Evolutionary conservation across 2,329 filamentous ascomycete species (phyloP).

Genomic region (Exophiala aquamarina): DNA sequence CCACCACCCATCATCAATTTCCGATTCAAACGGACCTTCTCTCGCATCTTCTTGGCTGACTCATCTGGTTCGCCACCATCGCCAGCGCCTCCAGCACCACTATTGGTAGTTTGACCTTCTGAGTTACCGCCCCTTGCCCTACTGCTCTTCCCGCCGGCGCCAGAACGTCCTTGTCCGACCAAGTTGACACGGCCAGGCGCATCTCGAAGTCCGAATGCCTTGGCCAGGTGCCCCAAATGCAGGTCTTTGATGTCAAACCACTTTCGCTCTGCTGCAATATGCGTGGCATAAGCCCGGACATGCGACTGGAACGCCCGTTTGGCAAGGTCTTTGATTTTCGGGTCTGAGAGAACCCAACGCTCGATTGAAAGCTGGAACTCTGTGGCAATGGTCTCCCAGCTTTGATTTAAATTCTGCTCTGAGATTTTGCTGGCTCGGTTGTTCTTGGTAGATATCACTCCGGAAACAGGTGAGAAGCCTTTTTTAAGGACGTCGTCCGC

Average conservation of each 20-base stretch:
- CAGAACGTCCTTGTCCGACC: constrained; percentile 46
- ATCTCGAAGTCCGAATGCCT: constrained; percentile 88
- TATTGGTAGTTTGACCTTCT: constrained; percentile 35
- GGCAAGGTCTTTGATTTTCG: constrained; percentile 74
- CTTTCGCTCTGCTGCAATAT: constrained; percentile 77
- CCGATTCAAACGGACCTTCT: constrained; percentile 51
- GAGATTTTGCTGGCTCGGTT: constrained; percentile 21
- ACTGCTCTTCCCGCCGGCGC: constrained; percentile 37
- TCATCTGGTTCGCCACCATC: constrained; percentile 36
- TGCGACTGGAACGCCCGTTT: constrained; percentile 87
- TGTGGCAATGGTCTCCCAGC: constrained; percentile 66
- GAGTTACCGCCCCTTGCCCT: constrained; percentile 29
- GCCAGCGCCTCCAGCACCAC: constrained; percentile 26
- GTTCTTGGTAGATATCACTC: constrained; percentile 26
- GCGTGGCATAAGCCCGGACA: constrained; percentile 91
- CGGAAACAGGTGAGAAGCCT: constrained; percentile 55
- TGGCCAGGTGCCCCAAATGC: constrained; percentile 89
- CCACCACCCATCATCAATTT: constrained; percentile 47
- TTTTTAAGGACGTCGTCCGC: constrained; percentile 68
- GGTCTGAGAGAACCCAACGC: constrained; percentile 63
- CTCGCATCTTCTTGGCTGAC: constrained; percentile 54
- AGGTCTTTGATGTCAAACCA: constrained; percentile 91
- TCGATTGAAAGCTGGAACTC: constrained; percentile 67
- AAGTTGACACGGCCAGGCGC: constrained; percentile 75
- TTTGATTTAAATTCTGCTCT: constrained; percentile 41